Conservation (phyloP, 2,329 filamentous ascomycete species). For the Conoideocrella luteorostrata region DNA sequence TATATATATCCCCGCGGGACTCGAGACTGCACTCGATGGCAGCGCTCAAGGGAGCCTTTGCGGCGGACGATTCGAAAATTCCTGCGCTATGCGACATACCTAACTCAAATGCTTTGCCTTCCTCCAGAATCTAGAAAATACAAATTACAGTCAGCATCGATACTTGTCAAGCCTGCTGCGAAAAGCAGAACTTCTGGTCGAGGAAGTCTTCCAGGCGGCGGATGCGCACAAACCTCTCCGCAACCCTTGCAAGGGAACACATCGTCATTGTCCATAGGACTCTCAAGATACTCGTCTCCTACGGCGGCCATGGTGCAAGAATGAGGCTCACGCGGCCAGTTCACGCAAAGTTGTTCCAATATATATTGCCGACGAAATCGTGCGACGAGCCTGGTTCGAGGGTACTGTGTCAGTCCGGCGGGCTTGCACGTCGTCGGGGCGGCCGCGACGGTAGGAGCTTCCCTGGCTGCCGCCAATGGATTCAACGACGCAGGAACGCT, state of each 20-base stretch:
- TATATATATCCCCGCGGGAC: no score
- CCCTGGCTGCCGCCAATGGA: constrained; percentile 1
- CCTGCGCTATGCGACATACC: constrained; percentile 50
- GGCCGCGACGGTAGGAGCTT: neutral
- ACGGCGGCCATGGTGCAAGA: constrained; percentile 36
- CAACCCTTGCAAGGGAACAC: constrained; percentile 88
- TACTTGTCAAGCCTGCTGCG: no score
- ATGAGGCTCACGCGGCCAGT: neutral
- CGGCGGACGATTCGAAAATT: neutral
- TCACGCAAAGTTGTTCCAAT: neutral
- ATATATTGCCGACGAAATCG: neutral
- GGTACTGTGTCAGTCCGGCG: no score
- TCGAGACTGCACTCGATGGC: no score
- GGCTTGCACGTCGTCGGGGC: constrained; percentile 2
- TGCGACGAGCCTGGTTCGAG: no score
- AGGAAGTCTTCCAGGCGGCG: neutral
- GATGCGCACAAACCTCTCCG: constrained; percentile 59
- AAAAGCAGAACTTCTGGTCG: neutral
- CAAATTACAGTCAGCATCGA: constrained; percentile 9
- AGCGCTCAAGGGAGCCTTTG: neutral
- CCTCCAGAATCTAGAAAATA: constrained; percentile 73
- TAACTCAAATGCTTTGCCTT: constrained; percentile 96
- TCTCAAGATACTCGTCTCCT: constrained; percentile 58
- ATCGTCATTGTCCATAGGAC: constrained; percentile 70
- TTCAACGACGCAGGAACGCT: neutral